Conservation (phyloP, 345 rosid species). For the Aurinia saxatilis region DNA sequence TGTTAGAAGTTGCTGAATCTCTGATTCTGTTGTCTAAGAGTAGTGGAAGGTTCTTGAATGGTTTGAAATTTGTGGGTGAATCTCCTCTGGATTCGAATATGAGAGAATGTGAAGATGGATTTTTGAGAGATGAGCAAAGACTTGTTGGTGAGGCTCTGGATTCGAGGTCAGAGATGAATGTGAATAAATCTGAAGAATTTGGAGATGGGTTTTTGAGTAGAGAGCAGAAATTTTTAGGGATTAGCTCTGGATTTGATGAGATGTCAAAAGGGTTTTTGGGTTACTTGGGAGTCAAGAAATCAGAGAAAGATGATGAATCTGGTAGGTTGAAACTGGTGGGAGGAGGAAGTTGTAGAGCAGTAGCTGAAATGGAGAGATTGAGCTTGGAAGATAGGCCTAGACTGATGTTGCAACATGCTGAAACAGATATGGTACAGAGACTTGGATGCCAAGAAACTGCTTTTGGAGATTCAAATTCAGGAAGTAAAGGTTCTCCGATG, state of each 20-base stretch:
- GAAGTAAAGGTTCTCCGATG: background rate
- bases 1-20: constrained; percentile 2
- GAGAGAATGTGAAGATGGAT: background rate
- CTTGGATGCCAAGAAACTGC: background rate
- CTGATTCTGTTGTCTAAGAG: constrained; percentile 4
- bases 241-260: background rate
- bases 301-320: background rate
- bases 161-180: too few species aligned
- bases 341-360: background rate
- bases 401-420: background rate
- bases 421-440: background rate
- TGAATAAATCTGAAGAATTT: background rate
- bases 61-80: too few species aligned
- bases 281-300: too few species aligned
- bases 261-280: background rate
- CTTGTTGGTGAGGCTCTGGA: background rate
- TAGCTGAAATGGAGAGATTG: background rate
- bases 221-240: background rate
- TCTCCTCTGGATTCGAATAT: background rate
- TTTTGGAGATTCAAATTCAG: constrained; percentile 5
- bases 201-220: constrained; percentile 5
- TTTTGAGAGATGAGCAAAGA: background rate
- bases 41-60: background rate
- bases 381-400: background rate
- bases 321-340: background rate